Evolutionary conservation across 2,329 filamentous ascomycete genomes (phyloP).

Genomic region (Aspergillus oerlinghausenensis): DNA sequence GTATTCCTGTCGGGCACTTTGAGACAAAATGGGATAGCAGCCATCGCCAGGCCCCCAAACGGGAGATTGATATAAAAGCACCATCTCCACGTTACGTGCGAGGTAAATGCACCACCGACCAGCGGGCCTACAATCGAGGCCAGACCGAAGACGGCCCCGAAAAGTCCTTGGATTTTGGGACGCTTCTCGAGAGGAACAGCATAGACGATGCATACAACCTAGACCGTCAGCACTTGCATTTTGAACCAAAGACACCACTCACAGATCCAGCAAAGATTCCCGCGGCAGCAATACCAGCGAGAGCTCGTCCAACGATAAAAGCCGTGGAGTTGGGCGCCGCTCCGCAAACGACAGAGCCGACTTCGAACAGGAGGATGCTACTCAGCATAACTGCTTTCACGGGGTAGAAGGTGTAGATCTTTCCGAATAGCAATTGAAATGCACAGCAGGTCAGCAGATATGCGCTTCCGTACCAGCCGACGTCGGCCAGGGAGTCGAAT

Average conservation of each 20-base stretch:
- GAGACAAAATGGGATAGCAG: neutral
- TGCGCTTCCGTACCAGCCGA: neutral
- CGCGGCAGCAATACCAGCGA: neutral
- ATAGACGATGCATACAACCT: conserved; percentile 21
- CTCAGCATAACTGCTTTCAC: neutral
- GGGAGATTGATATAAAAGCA: conserved; percentile 28
- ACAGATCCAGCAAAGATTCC: neutral
- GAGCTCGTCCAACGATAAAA: neutral
- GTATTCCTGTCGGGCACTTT: neutral
- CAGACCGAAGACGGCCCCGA: conserved; percentile 21
- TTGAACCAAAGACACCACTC: neutral
- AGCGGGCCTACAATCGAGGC: conserved; percentile 22
- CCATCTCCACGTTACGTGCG: conserved; percentile 22
- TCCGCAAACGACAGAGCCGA: neutral
- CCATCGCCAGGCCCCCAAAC: conserved; percentile 1
- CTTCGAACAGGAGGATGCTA: neutral
- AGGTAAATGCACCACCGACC: conserved; percentile 25
- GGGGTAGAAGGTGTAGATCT: neutral
- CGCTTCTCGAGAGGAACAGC: conserved; percentile 30
- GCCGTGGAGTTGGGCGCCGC: neutral
- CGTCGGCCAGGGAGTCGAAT: neutral
- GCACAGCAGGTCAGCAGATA: neutral
- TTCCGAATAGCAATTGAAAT: neutral
- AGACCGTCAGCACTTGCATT: neutral
- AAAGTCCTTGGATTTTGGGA: conserved; percentile 27